Base-by-base conservation (phyloP, 257 asterid species). In the Salvia hispanica region DNA sequence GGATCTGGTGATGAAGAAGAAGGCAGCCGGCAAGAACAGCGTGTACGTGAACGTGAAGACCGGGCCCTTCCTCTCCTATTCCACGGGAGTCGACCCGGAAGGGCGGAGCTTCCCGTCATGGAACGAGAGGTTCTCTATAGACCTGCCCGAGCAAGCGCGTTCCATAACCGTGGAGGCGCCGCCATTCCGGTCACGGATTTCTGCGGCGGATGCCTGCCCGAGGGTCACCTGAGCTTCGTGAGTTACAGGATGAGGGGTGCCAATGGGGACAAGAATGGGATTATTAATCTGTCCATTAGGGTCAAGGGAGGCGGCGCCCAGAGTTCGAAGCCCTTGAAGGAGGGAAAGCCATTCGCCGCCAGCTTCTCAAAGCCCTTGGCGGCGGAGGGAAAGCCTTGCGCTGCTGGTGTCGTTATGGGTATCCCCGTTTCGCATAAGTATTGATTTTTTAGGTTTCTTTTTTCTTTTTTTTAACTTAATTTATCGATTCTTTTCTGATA, bases 221-320 rank as follows among this genome's bases (percentile, higher is more conserved):
- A 80, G 3, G 82, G 81, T 45, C 75, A 86, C 51, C 21, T 89
- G 88, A 89, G 85, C 14, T 84, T 92, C 58, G 64, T 92, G 88
- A 89, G 96, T 65, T 92, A 92, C 12, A 81, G 96, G 81, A 66
- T 92, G 77, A 77, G 86, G 82, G 86, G 77, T 44, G 47, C 13
- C 0, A 46, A 48, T n/a, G 95, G 96, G 1, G 78, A 66, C 47
- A 85, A 70, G 76, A 89, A 84, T 62, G 98, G 98, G 76, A 89
- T 92, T 46, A 73, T 92, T 3, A 87, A 92, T 80, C 69, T 92
- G 48, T 84, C 96, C 3, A 85, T 89, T 21, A 75, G 62, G 74
- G 89, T 85, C 8, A 81, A 62, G 66, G 79, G 76, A 9, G 47
- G 70, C 37, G 76, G 45, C 7, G 11, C 36, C 57, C 31, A 39